Evolutionary conservation across 2,329 filamentous ascomycete species (phyloP), one percentile per base, ranked within the genome.

Genomic region (Zarea fungicola): DNA sequence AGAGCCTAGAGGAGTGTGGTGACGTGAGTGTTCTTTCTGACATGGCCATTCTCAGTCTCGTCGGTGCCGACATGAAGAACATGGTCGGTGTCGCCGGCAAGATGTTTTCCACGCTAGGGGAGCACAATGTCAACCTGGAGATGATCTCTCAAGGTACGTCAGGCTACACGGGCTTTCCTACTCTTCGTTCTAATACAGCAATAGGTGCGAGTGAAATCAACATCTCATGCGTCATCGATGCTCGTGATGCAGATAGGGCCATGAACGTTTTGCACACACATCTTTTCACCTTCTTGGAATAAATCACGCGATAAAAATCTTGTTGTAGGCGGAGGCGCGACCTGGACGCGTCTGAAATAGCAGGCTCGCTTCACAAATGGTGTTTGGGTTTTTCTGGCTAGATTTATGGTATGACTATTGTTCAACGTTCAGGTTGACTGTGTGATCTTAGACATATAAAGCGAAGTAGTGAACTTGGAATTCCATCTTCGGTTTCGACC

Each of bases 131-230:
- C 63, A 99, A 99, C 65, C 89, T 99, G 58, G 93, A 99, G 72
- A 99, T 99, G 93, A 99, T 99, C 58, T 96, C 89, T 21, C 93
- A 99, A 73, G 93, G 93, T 92, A 76, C 61, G 75, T n/a, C n/a
- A n/a, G n/a, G n/a, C n/a, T n/a, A n/a, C n/a, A n/a, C n/a, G n/a
- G n/a, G n/a, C n/a, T n/a, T n/a, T n/a, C n/a, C n/a, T 51, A 5
- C 8, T 41, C 22, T 34, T 14, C 52, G n/a, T 32, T 10, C 25
- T 46, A 32, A 52, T 55, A 32, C 50, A 40, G 0, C 51, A 14
- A 41, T 54, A 95, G 90, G 91, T 60, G 93, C 93, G 22, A 96
- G 91, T 65, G 93, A 99, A 74, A 99, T 99, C 70, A 99, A 97
- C 67, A 99, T 99, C 52, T 96, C 90, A 10, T 99, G 93, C 63